phyloP scores from a whole-genome alignment of 2,329 filamentous ascomycete genomes.

The Fusarium sp. region DNA sequence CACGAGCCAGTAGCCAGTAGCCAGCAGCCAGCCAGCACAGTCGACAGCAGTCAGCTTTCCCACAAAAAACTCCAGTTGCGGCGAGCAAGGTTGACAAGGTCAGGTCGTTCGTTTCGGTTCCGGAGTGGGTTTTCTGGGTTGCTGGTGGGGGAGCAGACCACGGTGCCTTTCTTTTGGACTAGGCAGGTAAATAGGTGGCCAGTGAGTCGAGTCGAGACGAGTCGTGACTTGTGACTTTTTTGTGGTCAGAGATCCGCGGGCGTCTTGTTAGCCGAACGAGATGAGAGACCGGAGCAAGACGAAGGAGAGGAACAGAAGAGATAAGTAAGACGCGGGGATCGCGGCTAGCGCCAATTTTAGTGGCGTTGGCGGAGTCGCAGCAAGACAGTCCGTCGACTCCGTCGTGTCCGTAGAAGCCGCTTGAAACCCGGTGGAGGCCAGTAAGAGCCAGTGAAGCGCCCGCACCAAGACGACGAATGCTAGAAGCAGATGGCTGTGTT shows the following conservation, averaged over 20 bases:
- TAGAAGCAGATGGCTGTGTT: neutral
- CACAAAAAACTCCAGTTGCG: slow-evolving; percentile 21
- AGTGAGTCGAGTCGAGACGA: neutral
- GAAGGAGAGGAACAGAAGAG: slow-evolving; percentile 19
- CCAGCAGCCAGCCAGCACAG: slow-evolving; percentile 8
- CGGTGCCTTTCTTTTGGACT: neutral
- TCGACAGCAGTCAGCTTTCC: slow-evolving; percentile 20
- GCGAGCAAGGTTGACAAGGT: slow-evolving; percentile 18
- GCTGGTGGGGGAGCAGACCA: slow-evolving; percentile 2
- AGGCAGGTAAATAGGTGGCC: neutral
- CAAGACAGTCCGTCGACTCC: slow-evolving; percentile 19
- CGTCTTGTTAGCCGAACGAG: slow-evolving; percentile 1
- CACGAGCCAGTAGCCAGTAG: neutral
- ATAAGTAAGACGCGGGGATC: slow-evolving; percentile 46
- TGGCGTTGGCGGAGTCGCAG: slow-evolving; percentile 42
- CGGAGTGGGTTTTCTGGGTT: slow-evolving; percentile 4
- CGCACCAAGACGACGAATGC: neutral
- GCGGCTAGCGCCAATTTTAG: slow-evolving; percentile 43
- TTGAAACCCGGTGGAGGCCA: neutral
- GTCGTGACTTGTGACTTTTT: slow-evolving; percentile 5
- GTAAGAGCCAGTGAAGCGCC: neutral
- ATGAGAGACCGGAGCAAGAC: neutral
- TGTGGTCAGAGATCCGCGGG: slow-evolving; percentile 3
- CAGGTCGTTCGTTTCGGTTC: slow-evolving; percentile 6
- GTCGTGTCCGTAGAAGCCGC: slow-evolving; percentile 18